These are phyloP conservation scores for Acer campestre DNA, from an alignment of 345 rosid species.

Conservation along the genomic window DNA sequence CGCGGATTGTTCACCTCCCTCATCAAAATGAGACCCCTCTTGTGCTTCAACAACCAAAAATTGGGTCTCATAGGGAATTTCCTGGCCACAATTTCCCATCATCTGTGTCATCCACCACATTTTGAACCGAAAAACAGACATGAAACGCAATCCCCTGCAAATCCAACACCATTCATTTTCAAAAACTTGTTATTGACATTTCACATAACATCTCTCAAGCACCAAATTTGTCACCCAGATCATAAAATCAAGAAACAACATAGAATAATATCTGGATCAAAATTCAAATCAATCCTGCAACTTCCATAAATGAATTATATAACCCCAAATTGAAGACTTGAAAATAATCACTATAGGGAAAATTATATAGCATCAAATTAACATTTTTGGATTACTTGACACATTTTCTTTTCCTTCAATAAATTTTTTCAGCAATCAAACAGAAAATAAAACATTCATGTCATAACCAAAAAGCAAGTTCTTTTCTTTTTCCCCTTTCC, in stretches of 20 bases:
- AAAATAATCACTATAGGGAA: too few species aligned
- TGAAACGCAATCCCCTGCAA: constrained; percentile 64
- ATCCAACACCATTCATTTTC: background rate
- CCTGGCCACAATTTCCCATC: constrained; percentile 58
- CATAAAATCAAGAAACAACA: background rate
- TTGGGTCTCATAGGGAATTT: constrained; percentile 70
- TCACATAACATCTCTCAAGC: background rate
- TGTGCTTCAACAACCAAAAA: constrained; percentile 54
- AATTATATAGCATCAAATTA: too few species aligned
- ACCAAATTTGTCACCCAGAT: background rate
- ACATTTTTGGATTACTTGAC: too few species aligned
- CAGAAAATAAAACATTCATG: background rate
- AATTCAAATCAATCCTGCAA: background rate
- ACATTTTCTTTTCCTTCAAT: background rate
- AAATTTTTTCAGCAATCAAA: background rate
- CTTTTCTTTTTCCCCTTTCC: background rate
- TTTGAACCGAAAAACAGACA: constrained; percentile 70
- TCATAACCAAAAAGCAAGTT: background rate
- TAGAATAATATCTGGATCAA: background rate
- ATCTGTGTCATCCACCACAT: constrained; percentile 87
- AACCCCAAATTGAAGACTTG: background rate
- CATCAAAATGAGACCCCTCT: constrained; percentile 46
- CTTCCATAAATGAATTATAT: background rate
- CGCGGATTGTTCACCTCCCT: constrained; percentile 28
- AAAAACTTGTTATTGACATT: background rate